Evolutionary conservation across 2,329 filamentous ascomycete species (phyloP), one percentile per base, ranked within the genome.

Genomic region (Hysterium pulicare): DNA sequence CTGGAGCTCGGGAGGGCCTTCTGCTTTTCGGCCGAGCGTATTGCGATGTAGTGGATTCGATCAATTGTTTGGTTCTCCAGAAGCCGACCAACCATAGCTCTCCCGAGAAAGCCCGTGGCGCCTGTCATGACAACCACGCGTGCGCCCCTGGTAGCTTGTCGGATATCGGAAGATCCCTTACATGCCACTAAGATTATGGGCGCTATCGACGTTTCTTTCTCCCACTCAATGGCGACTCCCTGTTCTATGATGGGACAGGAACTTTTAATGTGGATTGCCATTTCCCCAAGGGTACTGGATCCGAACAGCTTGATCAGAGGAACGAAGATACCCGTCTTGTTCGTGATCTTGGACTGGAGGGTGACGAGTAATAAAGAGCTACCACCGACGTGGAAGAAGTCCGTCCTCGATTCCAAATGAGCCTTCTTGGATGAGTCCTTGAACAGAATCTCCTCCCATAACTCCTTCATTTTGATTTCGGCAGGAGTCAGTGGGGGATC

Each of bases 381-480:
- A 4, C 70, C 71, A 1, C 71, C 71, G 3, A 66, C 48, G 0
- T 46, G 47, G 51, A 72, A 73, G 48, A 75, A 73, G 45, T 70
- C 65, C 4, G 67, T 54, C 2, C 51, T 28, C 0, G 44, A 21
- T 6, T 59, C 49, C 2, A 4, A 40, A 44, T n/a, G 3, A 10
- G 33, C 31, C 19, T n/a, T 3, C 9, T 3, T 2, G 3, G 26
- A 13, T n/a, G 38, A 5, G n/a, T 30, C 31, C n/a, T 28, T 16
- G 13, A 38, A 21, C 2, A 54, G 41, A 6, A 51, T 31, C 4
- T 51, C 40, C 4, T 50, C 42, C 33, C 50, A 53, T 2, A 66
- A 42, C 15, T 32, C 7, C 5, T 44, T 46, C 2, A 54, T 32
- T 48, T 52, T 4, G 5, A 9, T 17, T 33, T 48, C 41, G 10